Conservation (phyloP, 1,284 basidiomycete genomes). For the Peniophora sp. region DNA sequence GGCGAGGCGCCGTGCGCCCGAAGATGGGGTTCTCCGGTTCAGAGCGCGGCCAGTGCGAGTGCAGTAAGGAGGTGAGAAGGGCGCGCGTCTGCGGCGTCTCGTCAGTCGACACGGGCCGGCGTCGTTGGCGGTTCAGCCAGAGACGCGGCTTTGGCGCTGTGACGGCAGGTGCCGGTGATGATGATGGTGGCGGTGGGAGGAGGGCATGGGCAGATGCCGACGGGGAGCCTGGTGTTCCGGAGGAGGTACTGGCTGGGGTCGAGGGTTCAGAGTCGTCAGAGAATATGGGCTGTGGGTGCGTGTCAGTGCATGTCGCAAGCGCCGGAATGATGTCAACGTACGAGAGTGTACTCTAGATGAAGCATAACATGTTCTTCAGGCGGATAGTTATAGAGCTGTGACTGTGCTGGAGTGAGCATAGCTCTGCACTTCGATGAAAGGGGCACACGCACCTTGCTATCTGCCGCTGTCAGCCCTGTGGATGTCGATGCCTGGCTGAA, state of each 20-base stretch:
- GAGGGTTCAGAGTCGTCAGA: slow-evolving; percentile 3
- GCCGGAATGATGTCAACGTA: slow-evolving; percentile 3
- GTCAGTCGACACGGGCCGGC: slow-evolving; percentile 3
- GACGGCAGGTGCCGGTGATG: slow-evolving; percentile 7
- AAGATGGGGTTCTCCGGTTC: slow-evolving; percentile 13
- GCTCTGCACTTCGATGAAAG: not conserved
- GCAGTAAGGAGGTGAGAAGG: slow-evolving; percentile 11
- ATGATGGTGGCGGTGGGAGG: slow-evolving; percentile 11
- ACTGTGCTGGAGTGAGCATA: not conserved
- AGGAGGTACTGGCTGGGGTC: not conserved
- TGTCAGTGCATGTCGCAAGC: not conserved
- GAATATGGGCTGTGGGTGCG: slow-evolving; percentile 8
- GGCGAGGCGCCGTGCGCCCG: slow-evolving; percentile 13
- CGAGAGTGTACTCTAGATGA: slow-evolving; percentile 11
- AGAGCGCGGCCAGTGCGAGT: slow-evolving; percentile 13
- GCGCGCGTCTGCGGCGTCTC: slow-evolving; percentile 5
- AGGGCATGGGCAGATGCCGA: slow-evolving; percentile 2
- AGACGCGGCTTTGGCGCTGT: slow-evolving; percentile 7
- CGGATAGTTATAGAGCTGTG: slow-evolving; percentile 2
- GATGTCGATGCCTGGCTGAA: not conserved
- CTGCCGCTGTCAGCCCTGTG: not conserved
- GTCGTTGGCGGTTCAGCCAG: slow-evolving; percentile 12
- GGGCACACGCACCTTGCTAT: not conserved
- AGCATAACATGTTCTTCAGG: slow-evolving; percentile 12
- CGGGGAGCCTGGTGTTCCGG: not conserved